Base-by-base conservation (phyloP, 805 yeast genomes). In the Kuraishia molischiana region DNA sequence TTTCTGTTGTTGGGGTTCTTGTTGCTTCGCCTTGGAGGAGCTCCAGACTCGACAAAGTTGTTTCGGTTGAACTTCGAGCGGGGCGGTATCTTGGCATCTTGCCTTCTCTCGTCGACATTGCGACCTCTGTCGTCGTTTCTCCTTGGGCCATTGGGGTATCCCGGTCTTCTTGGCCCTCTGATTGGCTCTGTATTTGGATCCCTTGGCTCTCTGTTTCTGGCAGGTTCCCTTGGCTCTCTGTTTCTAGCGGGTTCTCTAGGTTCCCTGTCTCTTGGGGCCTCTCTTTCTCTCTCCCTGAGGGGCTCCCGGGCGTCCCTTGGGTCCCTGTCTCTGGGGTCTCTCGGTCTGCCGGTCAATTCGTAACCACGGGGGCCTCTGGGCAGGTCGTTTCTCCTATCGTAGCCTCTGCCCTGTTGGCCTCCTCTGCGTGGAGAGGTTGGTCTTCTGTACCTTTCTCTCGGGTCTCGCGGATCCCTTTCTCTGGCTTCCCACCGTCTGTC, bases 251-350 rank as follows among this genome's bases (percentile, higher is more conserved):
- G 8, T 22, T 22, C 26, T 22, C 26, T 22, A 22, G 11, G 11
- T 8, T 8, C 26, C 26, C 26, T 22, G 11, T 22, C 26, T 15
- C 18, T 26, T 19, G 29, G 19, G 8, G 19, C 19, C 30, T 8
- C 14, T 5, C 36, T 26, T 19, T 36, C 39, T 26, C 24, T 37
- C 17, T 36, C 38, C 21, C 32, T 26, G 4, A 10, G 13, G 18
- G 13, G 17, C 6, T 33, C 28, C 21, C 32, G 15, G n/a, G 5
- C 20, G 17, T 35, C 22, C 15, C 35, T 15, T n/a, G 15, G 17
- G 19, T 37, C 37, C 8, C 36, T 33, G 8, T 34, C 39, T 21
- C 30, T 36, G 35, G 11, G 22, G 19, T 32, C 39, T 26, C 26
- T 36, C 17, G 13, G 18, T 17, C 36, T 18, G 19, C 29, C 21